Percentiles rank a stretch among this genome's conserved stretches.
These are phyloP conservation scores for Malus hybrid DNA, from an alignment of 331 rosid genomes.

Conservation along the genomic window DNA sequence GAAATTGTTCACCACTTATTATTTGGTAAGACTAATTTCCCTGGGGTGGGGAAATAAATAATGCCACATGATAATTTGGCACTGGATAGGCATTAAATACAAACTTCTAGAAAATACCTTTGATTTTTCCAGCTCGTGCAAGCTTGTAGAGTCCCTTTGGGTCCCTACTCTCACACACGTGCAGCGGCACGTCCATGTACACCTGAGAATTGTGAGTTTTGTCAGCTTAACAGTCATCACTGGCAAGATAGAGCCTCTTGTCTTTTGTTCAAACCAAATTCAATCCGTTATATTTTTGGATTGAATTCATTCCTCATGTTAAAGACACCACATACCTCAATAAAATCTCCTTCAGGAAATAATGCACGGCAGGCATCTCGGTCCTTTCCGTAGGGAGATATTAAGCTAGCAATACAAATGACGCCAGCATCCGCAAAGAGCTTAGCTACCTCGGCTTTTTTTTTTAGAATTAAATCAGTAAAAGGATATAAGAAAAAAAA, in stretches of 20 bases:
- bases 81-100: not conserved
- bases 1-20: conserved; percentile 5
- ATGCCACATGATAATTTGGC: not conserved
- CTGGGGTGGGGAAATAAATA: not conserved
- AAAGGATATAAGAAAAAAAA: not conserved
- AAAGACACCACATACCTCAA: conserved; percentile 49
- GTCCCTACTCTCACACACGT: conserved; percentile 79
- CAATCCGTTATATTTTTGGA: not conserved
- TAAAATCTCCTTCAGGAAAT: conserved; percentile 73
- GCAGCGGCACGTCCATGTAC: conserved; percentile 77
- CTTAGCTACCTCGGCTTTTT: conserved; percentile 83
- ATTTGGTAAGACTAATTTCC: not conserved
- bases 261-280: conserved; percentile 7
- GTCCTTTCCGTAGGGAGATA: conserved; percentile 83
- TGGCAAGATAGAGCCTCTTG: conserved; percentile 13
- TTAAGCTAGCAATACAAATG: conserved; percentile 86
- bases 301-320: not conserved
- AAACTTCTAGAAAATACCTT: conserved; percentile 39
- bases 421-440: conserved; percentile 94
- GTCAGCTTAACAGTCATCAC: not conserved
- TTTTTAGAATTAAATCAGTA: not conserved
- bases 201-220: conserved; percentile 45
- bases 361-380: conserved; percentile 88
- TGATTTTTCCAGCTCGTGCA: conserved; percentile 89
- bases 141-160: conserved; percentile 98